Conservation (phyloP, 331 rosid genomes). For the Pyrus hybrid region DNA sequence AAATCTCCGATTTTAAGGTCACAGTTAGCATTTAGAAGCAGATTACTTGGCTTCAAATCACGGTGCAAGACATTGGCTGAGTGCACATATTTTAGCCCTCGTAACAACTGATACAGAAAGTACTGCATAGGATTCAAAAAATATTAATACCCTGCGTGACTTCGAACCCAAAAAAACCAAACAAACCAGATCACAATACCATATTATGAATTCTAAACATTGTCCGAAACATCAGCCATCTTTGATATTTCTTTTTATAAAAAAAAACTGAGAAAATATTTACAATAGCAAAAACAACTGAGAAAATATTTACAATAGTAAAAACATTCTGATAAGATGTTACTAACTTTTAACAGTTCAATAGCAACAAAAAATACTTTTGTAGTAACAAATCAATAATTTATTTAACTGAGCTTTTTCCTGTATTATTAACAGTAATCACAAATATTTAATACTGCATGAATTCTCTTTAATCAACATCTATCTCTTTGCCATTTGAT, state of each 20-base stretch:
- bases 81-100: constrained; percentile 94
- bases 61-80: constrained; percentile 92
- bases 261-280: no score
- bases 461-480: background rate
- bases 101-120: constrained; percentile 77
- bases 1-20: constrained; percentile 95
- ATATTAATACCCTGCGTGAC: constrained; percentile 4
- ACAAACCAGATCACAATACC: no score
- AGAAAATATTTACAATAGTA: no score
- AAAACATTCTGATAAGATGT: no score
- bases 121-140: constrained; percentile 55
- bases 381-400: no score
- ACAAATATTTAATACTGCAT: background rate
- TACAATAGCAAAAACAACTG: no score
- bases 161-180: background rate
- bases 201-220: background rate
- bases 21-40: constrained; percentile 76
- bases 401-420: background rate
- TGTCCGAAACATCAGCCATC: background rate
- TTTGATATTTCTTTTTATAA: background rate
- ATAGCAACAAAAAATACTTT: no score
- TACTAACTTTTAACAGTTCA: no score
- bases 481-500: background rate
- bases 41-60: constrained; percentile 94
- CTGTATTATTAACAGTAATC: background rate